Evolutionary conservation across 495 filamentous ascomycete species (phyloP).

Genomic region (Massariosphaeria phaeospora): DNA sequence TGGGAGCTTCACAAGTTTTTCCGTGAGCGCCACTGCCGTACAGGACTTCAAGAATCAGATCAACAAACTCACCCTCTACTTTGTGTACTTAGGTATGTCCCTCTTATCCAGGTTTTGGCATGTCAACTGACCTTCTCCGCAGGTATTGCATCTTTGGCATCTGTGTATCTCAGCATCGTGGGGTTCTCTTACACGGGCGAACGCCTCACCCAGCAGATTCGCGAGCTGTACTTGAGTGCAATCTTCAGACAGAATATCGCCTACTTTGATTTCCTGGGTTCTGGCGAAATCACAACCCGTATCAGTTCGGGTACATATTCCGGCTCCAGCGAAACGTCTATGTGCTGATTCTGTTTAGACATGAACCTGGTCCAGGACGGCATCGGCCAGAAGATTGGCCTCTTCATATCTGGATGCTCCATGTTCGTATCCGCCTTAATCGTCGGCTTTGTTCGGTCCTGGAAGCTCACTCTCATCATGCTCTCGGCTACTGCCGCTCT

Average conservation of each 20-base stretch:
- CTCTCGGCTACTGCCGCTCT: slow-evolving; percentile 71
- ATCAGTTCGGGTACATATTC: slow-evolving; percentile 59
- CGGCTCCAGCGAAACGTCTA: slow-evolving; percentile 4
- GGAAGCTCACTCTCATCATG: slow-evolving; percentile 64
- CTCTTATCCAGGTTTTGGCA: not conserved
- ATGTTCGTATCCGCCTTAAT: slow-evolving; percentile 40
- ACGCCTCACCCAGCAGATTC: slow-evolving; percentile 77
- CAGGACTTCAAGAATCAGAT: slow-evolving; percentile 26
- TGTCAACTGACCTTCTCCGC: not conserved
- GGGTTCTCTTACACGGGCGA: slow-evolving; percentile 94
- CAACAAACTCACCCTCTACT: slow-evolving; percentile 61
- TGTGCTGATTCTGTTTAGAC: slow-evolving; percentile 42
- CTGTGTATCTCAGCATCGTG: slow-evolving; percentile 74
- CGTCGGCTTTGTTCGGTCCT: slow-evolving; percentile 36
- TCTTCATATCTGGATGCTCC: slow-evolving; percentile 32
- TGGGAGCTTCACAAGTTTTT: slow-evolving; percentile 23
- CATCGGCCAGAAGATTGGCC: slow-evolving; percentile 40
- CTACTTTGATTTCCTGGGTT: slow-evolving; percentile 86
- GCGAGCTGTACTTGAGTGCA: slow-evolving; percentile 74
- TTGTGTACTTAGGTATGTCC: slow-evolving; percentile 68
- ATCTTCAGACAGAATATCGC: slow-evolving; percentile 88
- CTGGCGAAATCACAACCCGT: slow-evolving; percentile 87
- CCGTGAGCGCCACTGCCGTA: not conserved
- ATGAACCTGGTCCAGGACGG: slow-evolving; percentile 53
- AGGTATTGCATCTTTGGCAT: slow-evolving; percentile 73